These are phyloP conservation scores for Euptelea pleiosperma DNA, from an alignment of 164 flowering plant genomes.

Conservation along the genomic window DNA sequence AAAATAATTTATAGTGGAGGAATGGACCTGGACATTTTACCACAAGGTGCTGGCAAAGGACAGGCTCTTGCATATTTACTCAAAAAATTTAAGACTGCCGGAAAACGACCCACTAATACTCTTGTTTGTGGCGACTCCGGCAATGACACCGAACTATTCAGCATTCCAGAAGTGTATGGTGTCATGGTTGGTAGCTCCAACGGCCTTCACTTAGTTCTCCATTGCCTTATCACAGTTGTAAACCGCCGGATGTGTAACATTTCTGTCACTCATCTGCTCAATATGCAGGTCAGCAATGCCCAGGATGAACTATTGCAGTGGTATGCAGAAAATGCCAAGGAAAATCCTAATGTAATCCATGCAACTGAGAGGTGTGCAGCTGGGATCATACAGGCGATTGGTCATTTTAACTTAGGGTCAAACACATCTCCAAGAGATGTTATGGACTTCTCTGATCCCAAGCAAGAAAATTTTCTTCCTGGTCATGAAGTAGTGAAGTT, in stretches of 20 bases:
- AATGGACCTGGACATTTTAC: conserved; percentile 65
- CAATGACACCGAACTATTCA: conserved; percentile 85
- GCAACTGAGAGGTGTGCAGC: conserved; percentile 83
- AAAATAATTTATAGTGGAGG: conserved; percentile 89
- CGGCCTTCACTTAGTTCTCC: not conserved
- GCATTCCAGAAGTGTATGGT: conserved; percentile 80
- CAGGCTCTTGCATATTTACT: conserved; percentile 85
- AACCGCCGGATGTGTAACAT: not conserved
- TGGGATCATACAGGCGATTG: conserved; percentile 82
- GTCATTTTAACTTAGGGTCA: conserved; percentile 68
- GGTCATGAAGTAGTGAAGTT: conserved; percentile 63
- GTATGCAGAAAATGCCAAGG: conserved; percentile 71
- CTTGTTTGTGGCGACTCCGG: conserved; percentile 94
- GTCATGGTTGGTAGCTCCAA: conserved; percentile 62
- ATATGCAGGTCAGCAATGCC: conserved; percentile 76
- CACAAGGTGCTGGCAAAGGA: conserved; percentile 90
- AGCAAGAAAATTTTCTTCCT: conserved; percentile 35
- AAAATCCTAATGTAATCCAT: conserved; percentile 69
- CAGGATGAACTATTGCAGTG: conserved; percentile 82
- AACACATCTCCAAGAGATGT: conserved; percentile 62
- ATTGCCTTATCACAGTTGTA: not conserved
- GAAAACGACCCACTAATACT: conserved; percentile 54
- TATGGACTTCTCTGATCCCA: conserved; percentile 30
- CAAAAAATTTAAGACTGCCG: conserved; percentile 51
- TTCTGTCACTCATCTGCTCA: not conserved